Conservation (phyloP, 768 basidiomycete genomes). For the Tremella fuciformis region DNA sequence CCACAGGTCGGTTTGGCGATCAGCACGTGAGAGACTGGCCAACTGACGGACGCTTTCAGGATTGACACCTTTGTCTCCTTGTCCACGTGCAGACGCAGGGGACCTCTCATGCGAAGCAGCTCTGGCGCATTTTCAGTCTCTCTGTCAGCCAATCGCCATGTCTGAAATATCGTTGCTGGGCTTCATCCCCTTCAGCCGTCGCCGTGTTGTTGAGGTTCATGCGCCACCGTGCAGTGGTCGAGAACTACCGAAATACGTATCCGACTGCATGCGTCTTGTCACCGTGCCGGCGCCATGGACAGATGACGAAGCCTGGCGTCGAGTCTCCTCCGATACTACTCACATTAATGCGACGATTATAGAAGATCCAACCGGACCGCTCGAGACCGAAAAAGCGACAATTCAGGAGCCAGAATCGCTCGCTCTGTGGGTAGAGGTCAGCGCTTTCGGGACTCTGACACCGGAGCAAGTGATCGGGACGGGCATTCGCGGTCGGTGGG, state of each 20-base stretch:
- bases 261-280: constrained; percentile 18
- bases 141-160: background rate
- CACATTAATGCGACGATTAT: constrained; percentile 13
- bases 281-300: constrained; percentile 43
- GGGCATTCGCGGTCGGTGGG: constrained; percentile 28
- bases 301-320: constrained; percentile 33
- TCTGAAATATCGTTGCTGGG: constrained; percentile 17
- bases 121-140: background rate
- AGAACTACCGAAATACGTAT: constrained; percentile 6
- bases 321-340: background rate
- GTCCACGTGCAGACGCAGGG: constrained; percentile 10
- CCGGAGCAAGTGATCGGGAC: constrained; percentile 13
- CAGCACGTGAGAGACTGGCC: constrained; percentile 23
- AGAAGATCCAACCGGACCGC: background rate
- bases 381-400: constrained; percentile 28
- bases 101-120: constrained; percentile 14
- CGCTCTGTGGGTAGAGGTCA: constrained; percentile 10
- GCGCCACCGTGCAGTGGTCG: background rate
- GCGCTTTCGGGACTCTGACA: background rate
- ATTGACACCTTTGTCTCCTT: background rate
- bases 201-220: constrained; percentile 16
- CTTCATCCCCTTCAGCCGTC: constrained; percentile 32
- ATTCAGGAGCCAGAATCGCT: constrained; percentile 29
- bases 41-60: constrained; percentile 22
- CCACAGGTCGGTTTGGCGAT: background rate